A percentile compares a stretch with the other conserved stretches of the same genome.
Evolutionary conservation across 2,329 filamentous ascomycete genomes (phyloP).

Genomic region (Epichloe elymi): DNA sequence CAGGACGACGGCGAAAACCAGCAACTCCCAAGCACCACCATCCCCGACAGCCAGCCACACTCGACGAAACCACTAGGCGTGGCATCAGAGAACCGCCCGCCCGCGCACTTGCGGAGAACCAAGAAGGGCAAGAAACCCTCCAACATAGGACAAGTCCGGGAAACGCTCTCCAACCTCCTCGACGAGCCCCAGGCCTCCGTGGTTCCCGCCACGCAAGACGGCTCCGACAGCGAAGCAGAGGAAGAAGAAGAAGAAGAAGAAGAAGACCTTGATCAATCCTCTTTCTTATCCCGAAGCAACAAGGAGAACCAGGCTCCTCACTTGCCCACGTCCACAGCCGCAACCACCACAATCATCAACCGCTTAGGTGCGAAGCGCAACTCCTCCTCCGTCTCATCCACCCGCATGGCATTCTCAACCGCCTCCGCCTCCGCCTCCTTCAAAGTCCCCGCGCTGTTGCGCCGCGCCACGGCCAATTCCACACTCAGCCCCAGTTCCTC

Average conservation of each 20-base stretch:
- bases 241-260: background rate
- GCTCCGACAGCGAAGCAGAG: conserved; percentile 25
- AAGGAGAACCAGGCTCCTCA: conserved; percentile 36
- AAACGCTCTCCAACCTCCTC: conserved; percentile 71
- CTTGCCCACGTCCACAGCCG: conserved; percentile 22
- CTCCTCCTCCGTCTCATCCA: conserved; percentile 19
- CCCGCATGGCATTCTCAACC: conserved; percentile 44
- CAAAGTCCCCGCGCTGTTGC: conserved; percentile 57
- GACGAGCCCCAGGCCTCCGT: conserved; percentile 39
- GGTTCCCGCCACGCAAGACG: conserved; percentile 29
- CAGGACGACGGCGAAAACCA: conserved; percentile 16
- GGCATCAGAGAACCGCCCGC: conserved; percentile 26
- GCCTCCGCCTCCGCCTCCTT: conserved; percentile 33
- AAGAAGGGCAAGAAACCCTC: conserved; percentile 53
- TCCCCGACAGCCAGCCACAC: conserved; percentile 40
- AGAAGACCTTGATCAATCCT: background rate
- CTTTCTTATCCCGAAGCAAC: conserved; percentile 18
- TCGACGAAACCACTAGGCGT: conserved; percentile 22
- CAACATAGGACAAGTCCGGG: conserved; percentile 66
- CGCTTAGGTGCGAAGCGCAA: conserved; percentile 57
- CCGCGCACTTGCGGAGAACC: conserved; percentile 49
- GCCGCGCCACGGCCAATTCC: conserved; percentile 59
- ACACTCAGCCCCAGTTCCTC: conserved; percentile 26
- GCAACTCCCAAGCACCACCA: conserved; percentile 20
- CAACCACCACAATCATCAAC: conserved; percentile 42